Percentiles rank a stretch among this genome's conserved stretches.
These are phyloP conservation scores for Solanum commersonii DNA, from an alignment of 257 asterid species.

Conservation along the genomic window DNA sequence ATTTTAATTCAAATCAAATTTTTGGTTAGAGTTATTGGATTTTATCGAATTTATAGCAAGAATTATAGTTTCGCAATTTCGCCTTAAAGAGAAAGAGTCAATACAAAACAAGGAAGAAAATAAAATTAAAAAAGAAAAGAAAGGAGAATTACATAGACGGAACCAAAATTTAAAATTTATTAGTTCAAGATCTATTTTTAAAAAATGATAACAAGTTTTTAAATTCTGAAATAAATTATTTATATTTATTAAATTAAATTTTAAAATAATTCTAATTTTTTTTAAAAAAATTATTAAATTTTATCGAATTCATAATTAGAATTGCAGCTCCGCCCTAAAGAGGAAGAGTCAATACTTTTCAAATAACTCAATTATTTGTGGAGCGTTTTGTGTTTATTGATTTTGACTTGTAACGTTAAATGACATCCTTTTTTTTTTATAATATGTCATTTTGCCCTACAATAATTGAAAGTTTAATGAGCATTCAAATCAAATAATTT, in stretches of 20 bases:
- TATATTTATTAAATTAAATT: neutral
- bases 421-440: neutral
- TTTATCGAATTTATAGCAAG: neutral
- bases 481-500: neutral
- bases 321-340: neutral
- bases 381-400: neutral
- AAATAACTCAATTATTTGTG: neutral
- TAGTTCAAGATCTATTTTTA: accelerated
- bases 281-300: neutral
- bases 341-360: neutral
- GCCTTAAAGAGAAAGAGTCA: neutral
- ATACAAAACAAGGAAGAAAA: neutral
- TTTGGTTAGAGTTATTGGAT: neutral
- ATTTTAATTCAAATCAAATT: neutral
- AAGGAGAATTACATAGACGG: neutral
- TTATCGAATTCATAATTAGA: neutral
- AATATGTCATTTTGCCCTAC: neutral
- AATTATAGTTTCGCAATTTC: neutral
- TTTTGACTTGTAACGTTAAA: neutral
- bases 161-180: neutral
- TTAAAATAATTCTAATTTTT: neutral
- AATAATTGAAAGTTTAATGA: neutral
- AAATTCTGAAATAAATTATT: neutral
- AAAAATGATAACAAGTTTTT: too few relatives aligned
- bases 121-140: neutral